phyloP scores from a whole-genome alignment of 139 green algal genomes.

The Yamagishiella unicocca region DNA sequence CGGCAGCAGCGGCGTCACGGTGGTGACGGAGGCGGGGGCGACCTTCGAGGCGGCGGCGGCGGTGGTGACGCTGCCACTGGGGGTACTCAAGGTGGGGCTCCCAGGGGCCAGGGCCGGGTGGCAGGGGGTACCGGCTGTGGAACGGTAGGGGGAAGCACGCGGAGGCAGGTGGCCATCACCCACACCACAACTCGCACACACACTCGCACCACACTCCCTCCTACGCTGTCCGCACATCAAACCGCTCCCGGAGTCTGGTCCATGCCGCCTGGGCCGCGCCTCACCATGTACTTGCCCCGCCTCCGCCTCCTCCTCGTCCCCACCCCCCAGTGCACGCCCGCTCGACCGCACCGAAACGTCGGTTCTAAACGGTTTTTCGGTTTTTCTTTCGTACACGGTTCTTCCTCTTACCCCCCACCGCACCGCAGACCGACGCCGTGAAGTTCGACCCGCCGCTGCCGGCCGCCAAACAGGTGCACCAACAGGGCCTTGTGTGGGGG shows the following conservation, averaged over 20 bases:
- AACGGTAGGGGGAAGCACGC: neutral
- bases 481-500: too few relatives aligned
- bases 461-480: constrained; percentile 72
- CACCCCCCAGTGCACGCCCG: too few relatives aligned
- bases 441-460: constrained; percentile 90
- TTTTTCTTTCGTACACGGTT: neutral
- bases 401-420: neutral
- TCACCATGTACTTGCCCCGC: too few relatives aligned
- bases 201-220: too few relatives aligned
- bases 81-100: constrained; percentile 87
- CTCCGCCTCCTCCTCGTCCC: too few relatives aligned
- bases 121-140: neutral
- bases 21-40: constrained; percentile 6
- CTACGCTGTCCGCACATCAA: too few relatives aligned
- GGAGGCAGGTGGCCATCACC: neutral
- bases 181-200: too few relatives aligned
- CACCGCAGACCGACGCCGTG: constrained; percentile 1
- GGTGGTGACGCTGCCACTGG: constrained; percentile 92
- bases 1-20: constrained; percentile 46
- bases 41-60: constrained; percentile 72
- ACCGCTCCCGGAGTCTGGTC: too few relatives aligned
- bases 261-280: too few relatives aligned
- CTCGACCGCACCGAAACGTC: too few relatives aligned
- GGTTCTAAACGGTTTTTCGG: too few relatives aligned
- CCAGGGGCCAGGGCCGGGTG: neutral